Evolutionary conservation across 179 eudicot species (phyloP).

Genomic region (Beta macrorhiza): DNA sequence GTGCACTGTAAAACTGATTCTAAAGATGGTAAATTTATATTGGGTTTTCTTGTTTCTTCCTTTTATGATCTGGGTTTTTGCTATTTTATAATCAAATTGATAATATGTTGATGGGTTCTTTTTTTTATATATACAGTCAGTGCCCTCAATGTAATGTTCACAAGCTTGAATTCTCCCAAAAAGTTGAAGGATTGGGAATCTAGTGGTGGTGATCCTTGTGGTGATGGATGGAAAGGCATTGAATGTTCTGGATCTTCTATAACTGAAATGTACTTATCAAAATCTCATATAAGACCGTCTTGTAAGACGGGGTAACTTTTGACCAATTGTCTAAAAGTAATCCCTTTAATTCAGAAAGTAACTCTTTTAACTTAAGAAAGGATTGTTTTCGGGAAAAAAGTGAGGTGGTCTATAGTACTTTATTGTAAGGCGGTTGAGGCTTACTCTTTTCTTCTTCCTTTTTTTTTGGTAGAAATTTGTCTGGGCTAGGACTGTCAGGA

Average conservation of each 20-base stretch:
- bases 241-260: constrained; percentile 56
- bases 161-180: constrained; percentile 49
- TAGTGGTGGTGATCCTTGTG: constrained; percentile 73
- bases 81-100: background rate
- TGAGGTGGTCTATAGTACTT: no score
- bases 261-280: constrained; percentile 48
- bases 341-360: no score
- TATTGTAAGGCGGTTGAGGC: no score
- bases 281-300: no score
- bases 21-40: constrained; percentile 39
- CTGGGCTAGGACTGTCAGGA: constrained; percentile 51
- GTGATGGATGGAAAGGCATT: constrained; percentile 63
- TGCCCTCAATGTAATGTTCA: constrained; percentile 60
- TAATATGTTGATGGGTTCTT: constrained; percentile 3
- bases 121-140: constrained; percentile 30
- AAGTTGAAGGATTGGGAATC: constrained; percentile 50
- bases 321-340: no score
- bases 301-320: no score
- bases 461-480: constrained; percentile 39
- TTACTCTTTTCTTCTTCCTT: no score
- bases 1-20: constrained; percentile 51
- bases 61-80: constrained; percentile 26
- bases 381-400: no score
- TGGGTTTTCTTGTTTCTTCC: background rate
- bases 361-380: no score